Evolutionary conservation across 2,329 filamentous ascomycete genomes (phyloP), one percentile per base, ranked within the genome.

Genomic region (Beauveria brongniartii): DNA sequence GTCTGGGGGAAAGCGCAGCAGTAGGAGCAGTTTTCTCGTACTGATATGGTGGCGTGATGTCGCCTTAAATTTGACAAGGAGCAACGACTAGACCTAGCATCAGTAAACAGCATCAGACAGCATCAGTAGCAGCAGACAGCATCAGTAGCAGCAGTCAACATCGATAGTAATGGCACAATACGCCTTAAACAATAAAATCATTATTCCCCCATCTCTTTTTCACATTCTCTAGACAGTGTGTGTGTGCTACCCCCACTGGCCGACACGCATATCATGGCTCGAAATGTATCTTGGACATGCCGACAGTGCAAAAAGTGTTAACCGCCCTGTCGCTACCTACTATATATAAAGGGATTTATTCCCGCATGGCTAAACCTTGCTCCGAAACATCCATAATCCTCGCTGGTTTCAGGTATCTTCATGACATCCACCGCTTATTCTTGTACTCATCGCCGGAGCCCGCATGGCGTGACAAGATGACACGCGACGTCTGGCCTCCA

Each of bases 391-490:
- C 48, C 48, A 46, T 53, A 20, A 28, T 59, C 48, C 37, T 59
- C 56, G 48, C 56, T 41, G 24, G 56, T 59, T 47, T 46, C 52
- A 52, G 56, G 56, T 59, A 59, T 59, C 56, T 59, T 59, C 26
- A 59, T 59, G 56, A 48, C 52, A 53, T 59, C 56, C 56, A 58
- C 24, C 56, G 5, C 56, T 52, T 53, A 48, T 26, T 58, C 55
- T 51, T 51, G 46, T 51, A 26, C 46, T 58, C 34, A 22, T 51
- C 34, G 18, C 55, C 6, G 34, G 16, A 20, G 22, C 14, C n/a
- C 5, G 16, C 53, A 10, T 28, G 40, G n/a, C 53, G 24, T 28
- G n/a, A 34, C 24, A 14, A 41, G 22, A n/a, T 20, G 34, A 3
- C 34, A 22, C 20, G 7, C 16, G 10, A 41, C 18, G 16, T 26